phyloP scores from a whole-genome alignment of 2,329 filamentous ascomycete genomes.

The Cladosporium sp. region DNA sequence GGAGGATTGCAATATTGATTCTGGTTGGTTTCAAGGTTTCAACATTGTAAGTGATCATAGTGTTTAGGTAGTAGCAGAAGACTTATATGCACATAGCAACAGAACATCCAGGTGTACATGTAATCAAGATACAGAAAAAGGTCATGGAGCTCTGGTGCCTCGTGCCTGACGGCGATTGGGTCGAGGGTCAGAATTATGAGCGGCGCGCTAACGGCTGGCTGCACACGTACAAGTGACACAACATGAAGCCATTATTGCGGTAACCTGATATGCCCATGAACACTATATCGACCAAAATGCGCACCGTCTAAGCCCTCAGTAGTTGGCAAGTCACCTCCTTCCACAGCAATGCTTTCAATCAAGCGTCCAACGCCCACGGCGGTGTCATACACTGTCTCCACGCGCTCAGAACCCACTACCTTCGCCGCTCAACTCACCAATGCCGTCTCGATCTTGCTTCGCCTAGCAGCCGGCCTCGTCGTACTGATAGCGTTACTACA shows the following conservation, averaged over 20 bases:
- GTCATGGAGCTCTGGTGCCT: not conserved
- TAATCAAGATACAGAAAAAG: not conserved
- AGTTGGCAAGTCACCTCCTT: not conserved
- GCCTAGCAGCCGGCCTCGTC: constrained; percentile 36
- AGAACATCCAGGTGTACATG: not conserved
- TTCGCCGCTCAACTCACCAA: constrained; percentile 42
- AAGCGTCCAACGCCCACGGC: constrained; percentile 69
- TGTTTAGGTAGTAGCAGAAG: not conserved
- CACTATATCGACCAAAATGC: not conserved
- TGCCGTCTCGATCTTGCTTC: not conserved
- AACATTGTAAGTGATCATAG: not conserved
- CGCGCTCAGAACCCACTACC: constrained; percentile 58
- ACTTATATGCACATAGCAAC: not conserved
- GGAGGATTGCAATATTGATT: not conserved
- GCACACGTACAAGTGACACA: not conserved
- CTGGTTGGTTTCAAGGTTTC: not conserved
- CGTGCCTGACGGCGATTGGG: not conserved
- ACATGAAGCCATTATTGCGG: not conserved
- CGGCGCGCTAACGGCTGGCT: constrained; percentile 2
- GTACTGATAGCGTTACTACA: constrained; percentile 39
- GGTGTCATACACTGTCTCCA: constrained; percentile 89
- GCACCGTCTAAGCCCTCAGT: not conserved
- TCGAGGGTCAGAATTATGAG: not conserved
- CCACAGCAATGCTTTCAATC: constrained; percentile 32
- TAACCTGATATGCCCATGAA: not conserved